Base-by-base conservation (phyloP, 2,329 filamentous ascomycete genomes). In the Diaporthe sp. region DNA sequence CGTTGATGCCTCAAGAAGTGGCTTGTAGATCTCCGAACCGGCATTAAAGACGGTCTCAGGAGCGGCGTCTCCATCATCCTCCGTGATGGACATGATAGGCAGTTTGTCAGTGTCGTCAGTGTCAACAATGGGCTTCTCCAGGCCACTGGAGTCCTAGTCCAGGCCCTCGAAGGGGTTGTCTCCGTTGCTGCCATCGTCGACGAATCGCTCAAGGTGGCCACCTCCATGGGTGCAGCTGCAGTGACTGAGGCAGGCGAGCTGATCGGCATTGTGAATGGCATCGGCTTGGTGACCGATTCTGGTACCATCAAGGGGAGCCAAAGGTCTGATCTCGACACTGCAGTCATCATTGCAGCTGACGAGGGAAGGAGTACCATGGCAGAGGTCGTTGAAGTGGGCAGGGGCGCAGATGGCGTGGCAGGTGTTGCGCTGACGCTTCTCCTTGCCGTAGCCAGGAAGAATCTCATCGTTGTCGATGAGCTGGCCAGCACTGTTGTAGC, bases 111-210 rank as follows among this genome's bases (percentile, higher is more conserved):
- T 8, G 35, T 39, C 30, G 9, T 71, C 69, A n/a, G 55, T 59
- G 39, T 55, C 70, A 32, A 19, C 44, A 44, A n/a, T 44, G 9
- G n/a, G 22, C 25, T 65, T 44, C 4, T 30, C 30, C 35, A 71
- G 68, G 37, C 68, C 53, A n/a, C 68, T 63, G 56, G 56, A 55
- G 30, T 71, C 70, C 70, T 71, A 71, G 59, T 71, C 70, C 35
- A 71, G 56, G 70, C 59, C 42, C 44, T 71, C 10, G 22, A 71
- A 71, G 39, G 56, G 56, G 32, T 71, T 63, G 3, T 55, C 25
- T 1, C 19, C 32, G 9, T 50, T 51, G 61, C 30, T 71, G 32
- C 25, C 12, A 30, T 17, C 19, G 9, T 63, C 25, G 22, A 42
- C 7, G 12, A 5, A 15, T n/a, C 19, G 44, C n/a, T 12, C 15